A percentile compares a stretch with the other conserved stretches of the same genome.
Evolutionary conservation across 495 filamentous ascomycete genomes (phyloP).

Genomic region (Trichocladium uniseriatum): DNA sequence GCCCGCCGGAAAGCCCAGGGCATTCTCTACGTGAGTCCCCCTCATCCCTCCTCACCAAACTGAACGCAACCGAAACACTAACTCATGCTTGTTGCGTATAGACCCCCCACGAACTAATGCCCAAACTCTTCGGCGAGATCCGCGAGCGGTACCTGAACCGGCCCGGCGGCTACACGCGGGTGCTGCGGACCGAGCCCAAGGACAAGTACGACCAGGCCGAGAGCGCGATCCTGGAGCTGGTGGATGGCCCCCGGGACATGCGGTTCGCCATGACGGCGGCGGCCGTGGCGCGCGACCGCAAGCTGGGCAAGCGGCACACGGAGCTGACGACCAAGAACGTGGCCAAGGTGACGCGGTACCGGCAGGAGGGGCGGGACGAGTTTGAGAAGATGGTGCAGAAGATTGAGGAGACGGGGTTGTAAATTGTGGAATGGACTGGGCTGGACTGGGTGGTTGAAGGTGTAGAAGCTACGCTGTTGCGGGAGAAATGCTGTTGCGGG

Average conservation of each 20-base stretch:
- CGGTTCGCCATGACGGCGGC: constrained; percentile 86
- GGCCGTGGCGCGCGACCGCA: constrained; percentile 56
- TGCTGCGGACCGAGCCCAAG: constrained; percentile 73
- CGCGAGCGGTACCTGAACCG: constrained; percentile 69
- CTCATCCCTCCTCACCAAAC: background rate
- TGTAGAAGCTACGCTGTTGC: background rate
- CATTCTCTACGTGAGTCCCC: constrained; percentile 69
- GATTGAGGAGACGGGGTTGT: constrained; percentile 37
- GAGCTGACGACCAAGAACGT: constrained; percentile 70
- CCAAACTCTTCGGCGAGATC: constrained; percentile 80
- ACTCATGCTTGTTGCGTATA: constrained; percentile 6
- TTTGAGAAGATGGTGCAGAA: constrained; percentile 64
- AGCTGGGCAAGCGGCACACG: constrained; percentile 44
- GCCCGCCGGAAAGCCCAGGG: constrained; percentile 54
- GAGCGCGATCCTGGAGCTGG: constrained; percentile 88
- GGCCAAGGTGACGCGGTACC: constrained; percentile 72
- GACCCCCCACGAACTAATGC: constrained; percentile 56
- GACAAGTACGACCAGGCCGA: constrained; percentile 74
- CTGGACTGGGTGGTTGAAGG: background rate
- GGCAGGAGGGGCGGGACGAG: constrained; percentile 53
- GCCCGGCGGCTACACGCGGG: constrained; percentile 88
- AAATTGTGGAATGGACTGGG: too few relatives aligned
- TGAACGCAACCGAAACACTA: background rate
- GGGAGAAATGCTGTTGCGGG: background rate
- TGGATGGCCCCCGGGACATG: constrained; percentile 92